phyloP scores from a whole-genome alignment of 2,329 filamentous ascomycete species.

The Penicillium sp. region DNA sequence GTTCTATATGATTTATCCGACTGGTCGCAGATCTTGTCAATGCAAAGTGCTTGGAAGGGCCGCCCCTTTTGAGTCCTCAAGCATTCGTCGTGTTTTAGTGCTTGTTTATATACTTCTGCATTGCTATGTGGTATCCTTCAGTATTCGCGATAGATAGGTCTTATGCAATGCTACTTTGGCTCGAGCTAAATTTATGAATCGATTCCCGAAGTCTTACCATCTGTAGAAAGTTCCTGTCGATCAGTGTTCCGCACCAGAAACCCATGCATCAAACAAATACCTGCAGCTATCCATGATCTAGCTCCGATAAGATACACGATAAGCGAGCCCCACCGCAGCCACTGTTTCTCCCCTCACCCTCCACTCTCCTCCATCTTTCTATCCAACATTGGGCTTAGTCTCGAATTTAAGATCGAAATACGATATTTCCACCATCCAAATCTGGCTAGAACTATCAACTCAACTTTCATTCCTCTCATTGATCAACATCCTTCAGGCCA shows the following conservation, averaged over 20 bases:
- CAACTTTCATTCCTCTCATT: not conserved
- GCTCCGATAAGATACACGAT: constrained; percentile 2
- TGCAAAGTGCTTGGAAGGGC: not conserved
- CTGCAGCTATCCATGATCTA: not conserved
- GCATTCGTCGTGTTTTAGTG: not conserved
- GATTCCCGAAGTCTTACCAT: not conserved
- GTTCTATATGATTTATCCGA: not conserved
- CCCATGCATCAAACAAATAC: not conserved
- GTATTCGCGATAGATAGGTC: constrained; percentile 10
- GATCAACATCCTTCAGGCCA: not conserved
- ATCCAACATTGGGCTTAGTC: constrained; percentile 11
- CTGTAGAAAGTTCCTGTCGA: not conserved
- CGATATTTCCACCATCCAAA: not conserved
- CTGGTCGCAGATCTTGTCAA: not conserved
- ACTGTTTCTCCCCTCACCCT: not conserved
- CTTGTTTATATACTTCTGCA: constrained; percentile 9
- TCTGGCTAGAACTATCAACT: not conserved
- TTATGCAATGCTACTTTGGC: constrained; percentile 13
- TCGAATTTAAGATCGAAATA: not conserved
- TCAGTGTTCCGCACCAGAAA: not conserved
- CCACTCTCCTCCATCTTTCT: constrained; percentile 1
- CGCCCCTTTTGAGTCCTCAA: not conserved
- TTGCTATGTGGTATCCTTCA: constrained; percentile 4
- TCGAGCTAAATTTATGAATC: not conserved
- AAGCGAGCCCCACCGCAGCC: not conserved